Conservation (phyloP, 2,329 filamentous ascomycete species). For the Aspergillus japonicus region DNA sequence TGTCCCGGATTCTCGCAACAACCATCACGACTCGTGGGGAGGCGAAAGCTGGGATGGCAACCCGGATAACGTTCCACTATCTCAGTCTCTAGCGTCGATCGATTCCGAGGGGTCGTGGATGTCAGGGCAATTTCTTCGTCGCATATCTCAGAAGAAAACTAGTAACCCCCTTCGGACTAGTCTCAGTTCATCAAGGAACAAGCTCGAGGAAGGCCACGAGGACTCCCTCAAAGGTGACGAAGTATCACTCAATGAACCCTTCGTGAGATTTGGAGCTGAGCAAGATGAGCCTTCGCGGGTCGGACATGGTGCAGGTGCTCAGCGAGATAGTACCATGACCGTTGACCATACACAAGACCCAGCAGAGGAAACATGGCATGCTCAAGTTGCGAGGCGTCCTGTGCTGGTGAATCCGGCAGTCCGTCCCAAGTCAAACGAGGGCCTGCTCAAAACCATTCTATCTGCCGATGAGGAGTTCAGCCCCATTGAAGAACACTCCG, state of each 20-base stretch:
- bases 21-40: conserved; percentile 37
- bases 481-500: conserved; percentile 30
- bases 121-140: conserved; percentile 66
- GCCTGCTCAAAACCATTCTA: conserved; percentile 55
- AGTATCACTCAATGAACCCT: conserved; percentile 72
- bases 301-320: conserved; percentile 52
- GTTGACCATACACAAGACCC: conserved; percentile 16
- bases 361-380: conserved; percentile 49
- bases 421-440: conserved; percentile 62
- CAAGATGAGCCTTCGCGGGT: conserved; percentile 47
- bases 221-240: conserved; percentile 54
- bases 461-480: conserved; percentile 36
- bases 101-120: conserved; percentile 97
- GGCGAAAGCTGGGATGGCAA: conserved; percentile 52
- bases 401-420: conserved; percentile 62
- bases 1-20: conserved; percentile 29
- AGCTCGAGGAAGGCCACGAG: conserved; percentile 51
- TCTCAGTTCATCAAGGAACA: conserved; percentile 35
- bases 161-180: conserved; percentile 41
- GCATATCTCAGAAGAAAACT: conserved; percentile 46
- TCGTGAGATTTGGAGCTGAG: conserved; percentile 55
- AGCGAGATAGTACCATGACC: conserved; percentile 49
- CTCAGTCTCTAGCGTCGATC: conserved; percentile 86
- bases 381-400: conserved; percentile 56
- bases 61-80: conserved; percentile 53